Conservation (phyloP, 257 asterid species). For the Capsicum baccatum region DNA sequence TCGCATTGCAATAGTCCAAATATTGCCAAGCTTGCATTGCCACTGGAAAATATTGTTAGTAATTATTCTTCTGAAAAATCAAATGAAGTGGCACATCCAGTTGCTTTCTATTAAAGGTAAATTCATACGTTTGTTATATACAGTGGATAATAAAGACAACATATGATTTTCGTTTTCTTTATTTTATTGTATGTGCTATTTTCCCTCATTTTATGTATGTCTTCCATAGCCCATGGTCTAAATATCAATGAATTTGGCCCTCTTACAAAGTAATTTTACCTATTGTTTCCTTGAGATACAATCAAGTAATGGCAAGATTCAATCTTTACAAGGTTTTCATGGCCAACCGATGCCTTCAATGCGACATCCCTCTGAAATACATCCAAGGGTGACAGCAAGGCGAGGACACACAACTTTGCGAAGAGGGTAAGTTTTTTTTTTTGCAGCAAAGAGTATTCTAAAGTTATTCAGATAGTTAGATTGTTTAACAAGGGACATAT, state of each 20-base stretch:
- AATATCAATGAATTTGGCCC: neutral
- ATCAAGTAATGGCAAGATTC: constrained; percentile 1
- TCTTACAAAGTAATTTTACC: neutral
- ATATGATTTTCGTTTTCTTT: neutral
- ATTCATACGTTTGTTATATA: constrained; percentile 32
- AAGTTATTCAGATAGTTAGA: neutral
- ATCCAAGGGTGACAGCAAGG: constrained; percentile 98
- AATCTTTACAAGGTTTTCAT: constrained; percentile 67
- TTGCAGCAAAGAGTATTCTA: neutral
- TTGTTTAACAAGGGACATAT: neutral
- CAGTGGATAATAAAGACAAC: constrained; percentile 10
- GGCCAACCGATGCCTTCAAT: constrained; percentile 74
- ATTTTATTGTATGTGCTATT: neutral
- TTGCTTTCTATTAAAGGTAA: constrained; percentile 31
- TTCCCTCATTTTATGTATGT: neutral
- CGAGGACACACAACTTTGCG: constrained; percentile 99
- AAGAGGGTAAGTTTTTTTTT: constrained; percentile 71
- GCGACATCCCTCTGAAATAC: constrained; percentile 81
- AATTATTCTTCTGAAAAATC: neutral
- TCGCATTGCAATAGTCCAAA: neutral
- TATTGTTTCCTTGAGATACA: neutral
- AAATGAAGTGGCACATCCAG: constrained; percentile 23
- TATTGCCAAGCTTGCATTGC: neutral
- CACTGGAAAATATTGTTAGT: neutral
- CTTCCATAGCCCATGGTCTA: neutral